Base-by-base conservation (phyloP, 805 yeast species). In the Yamadazyma endophytica region DNA sequence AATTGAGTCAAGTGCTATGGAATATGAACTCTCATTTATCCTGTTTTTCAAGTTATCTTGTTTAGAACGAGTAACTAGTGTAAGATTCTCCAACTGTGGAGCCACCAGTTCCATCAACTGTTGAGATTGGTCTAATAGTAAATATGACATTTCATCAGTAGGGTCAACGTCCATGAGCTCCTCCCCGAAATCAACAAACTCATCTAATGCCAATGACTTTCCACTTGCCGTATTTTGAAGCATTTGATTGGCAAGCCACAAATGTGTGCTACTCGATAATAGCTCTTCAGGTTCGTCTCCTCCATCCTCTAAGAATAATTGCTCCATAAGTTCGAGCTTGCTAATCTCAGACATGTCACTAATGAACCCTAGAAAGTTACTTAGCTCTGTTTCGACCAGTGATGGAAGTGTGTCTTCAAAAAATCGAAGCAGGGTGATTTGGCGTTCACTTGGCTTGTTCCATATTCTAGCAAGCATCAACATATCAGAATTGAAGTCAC, bases 1-100 rank as follows among this genome's bases (percentile, higher is more conserved):
- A 13, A 79, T 62, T 0, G 78, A 47, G 29, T 68, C 69, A 4
- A 78, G 37, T 0, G 80, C 66, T 9, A 70, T 56, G 2, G 60
- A 50, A 24, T 54, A 57, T 7, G 68, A 42, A 20, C 47, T 42
- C 31, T 57, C 61, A 18, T 46, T 35, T 0, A 44, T 36, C 13
- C 33, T 30, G 25, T 32, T 26, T 12, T 34, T 19, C 4, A 24
- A 6, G 13, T 19, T 20, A 13, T 41, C 31, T 14, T 31, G 9
- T 11, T 13, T 18, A 9, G 36, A 27, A 9, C 24, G 11, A 3
- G 35, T 12, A 4, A 37, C 21, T 7, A 21, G 7, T 29, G 47
- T 21, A 13, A 35, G 15, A 26, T 28, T 13, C 28, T 31, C 31
- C 3, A 39, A 21, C 3, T 35, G 52, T 5, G 65, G 45, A 1